Evolutionary conservation across 148 eudicot genomes (phyloP), one percentile per base, ranked within the genome.

Genomic region (Rhododendron simsii): DNA sequence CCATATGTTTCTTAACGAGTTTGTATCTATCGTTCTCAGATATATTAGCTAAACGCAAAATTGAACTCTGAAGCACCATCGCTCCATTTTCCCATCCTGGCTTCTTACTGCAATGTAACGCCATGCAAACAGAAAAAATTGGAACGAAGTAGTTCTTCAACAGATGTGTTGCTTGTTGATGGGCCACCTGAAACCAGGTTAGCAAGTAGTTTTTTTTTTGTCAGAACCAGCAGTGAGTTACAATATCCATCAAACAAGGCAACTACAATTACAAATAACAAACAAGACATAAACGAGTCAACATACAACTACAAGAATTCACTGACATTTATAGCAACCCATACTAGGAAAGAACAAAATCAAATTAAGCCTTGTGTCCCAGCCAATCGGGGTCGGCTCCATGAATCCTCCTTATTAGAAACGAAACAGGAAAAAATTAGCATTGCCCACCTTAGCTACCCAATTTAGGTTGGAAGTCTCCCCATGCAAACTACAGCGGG

Each of bases 1-100:
- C 99, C 98, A 97, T 93, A 67, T 94, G 92, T 86, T 90, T 97
- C 90, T 93, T 95, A 57, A 97, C 95, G 76, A 97, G 98, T 84
- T 86, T 92, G 91, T 97, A 98, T 89, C 99, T 91, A 79, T 95
- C 96, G 71, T 81, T 91, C 90, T 92, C 99, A 48, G 98, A 90
- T 85, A 97, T 93, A 86, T 90, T 91, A 88, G 96, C 94, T 83
- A 94, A 77, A 45, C 86, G 89, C 81, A 97, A 87, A 87, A 97
- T 88, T 89, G 92, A 91, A 77, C 92, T 93, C 88, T 91, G 98
- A 85, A 97, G 90, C 45, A 90, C 95, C 71, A 87, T 86, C 81
- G 92, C 89, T 81, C 95, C 96, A 88, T 91, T 92, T 75, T 94
- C 96, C 90, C 92, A 91, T 48, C 92, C 95, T 86, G 92, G 33